Percentiles rank a stretch among this genome's conserved stretches.
Evolutionary conservation across 169 alveolate species (phyloP).

Genomic region (Plasmodium vinckei): DNA sequence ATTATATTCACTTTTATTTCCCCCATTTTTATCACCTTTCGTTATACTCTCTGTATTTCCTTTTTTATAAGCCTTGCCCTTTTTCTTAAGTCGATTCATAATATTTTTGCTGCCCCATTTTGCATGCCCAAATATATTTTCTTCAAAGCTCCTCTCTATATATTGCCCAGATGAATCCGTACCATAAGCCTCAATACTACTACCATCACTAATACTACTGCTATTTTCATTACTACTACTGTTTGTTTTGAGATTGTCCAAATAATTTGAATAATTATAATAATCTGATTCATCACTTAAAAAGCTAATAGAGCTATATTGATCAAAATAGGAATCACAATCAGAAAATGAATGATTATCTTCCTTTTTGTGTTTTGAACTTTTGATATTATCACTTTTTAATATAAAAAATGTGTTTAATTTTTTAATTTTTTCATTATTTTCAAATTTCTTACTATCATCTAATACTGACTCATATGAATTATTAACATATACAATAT

Average conservation of each 20-base stretch:
- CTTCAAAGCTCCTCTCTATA: no score
- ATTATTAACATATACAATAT: background rate
- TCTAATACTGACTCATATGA: slow-evolving; percentile 16
- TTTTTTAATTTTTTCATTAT: slow-evolving; percentile 2
- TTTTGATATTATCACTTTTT: background rate
- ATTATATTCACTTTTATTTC: background rate
- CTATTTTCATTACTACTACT: background rate
- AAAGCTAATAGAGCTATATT: slow-evolving; percentile 51
- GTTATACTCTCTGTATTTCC: background rate
- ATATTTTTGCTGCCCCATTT: background rate
- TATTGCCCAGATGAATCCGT: no score
- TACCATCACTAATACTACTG: background rate
- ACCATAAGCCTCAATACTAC: no score
- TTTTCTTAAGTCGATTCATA: background rate
- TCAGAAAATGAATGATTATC: slow-evolving; percentile 21
- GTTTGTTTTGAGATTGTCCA: slow-evolving; percentile 1
- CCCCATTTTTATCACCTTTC: background rate
- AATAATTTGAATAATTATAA: slow-evolving; percentile 16
- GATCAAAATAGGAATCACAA: slow-evolving; percentile 39
- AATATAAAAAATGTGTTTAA: slow-evolving; percentile 18
- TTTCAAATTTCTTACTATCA: background rate
- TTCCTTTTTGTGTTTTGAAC: background rate
- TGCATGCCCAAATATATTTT: no score
- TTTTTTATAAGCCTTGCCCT: background rate
- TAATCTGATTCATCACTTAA: slow-evolving; percentile 57